Percentiles rank a stretch among this genome's conserved stretches.
phyloP scores from a whole-genome alignment of 2,329 filamentous ascomycete species.

The Ophiostoma himal-ulmi region DNA sequence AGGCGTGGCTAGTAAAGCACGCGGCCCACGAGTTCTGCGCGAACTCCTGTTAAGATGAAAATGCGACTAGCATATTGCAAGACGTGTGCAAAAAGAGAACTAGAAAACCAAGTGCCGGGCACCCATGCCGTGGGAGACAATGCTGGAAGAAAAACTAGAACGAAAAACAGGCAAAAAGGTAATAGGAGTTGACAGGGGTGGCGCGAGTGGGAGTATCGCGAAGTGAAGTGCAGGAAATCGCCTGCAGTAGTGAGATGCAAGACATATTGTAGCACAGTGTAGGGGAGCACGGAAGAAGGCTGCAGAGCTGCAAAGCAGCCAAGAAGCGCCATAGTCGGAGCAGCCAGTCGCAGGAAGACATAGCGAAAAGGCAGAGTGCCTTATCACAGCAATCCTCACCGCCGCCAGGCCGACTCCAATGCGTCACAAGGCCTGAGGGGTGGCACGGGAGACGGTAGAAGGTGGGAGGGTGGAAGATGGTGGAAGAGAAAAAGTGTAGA shows the following conservation, averaged over 20 bases:
- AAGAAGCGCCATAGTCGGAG: not conserved
- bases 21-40: not conserved
- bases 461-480: slow-evolving; percentile 12
- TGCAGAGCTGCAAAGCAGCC: not conserved
- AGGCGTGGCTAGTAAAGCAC: not conserved
- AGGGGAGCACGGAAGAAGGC: not conserved
- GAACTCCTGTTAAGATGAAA: slow-evolving; percentile 20
- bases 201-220: not conserved
- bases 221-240: not conserved
- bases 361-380: not conserved
- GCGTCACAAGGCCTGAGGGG: slow-evolving; percentile 4
- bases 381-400: not conserved
- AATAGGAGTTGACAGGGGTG: not conserved
- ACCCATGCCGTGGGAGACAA: not conserved
- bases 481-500: slow-evolving; percentile 17
- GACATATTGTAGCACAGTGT: not conserved
- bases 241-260: not conserved
- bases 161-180: not conserved
- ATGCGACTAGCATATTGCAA: slow-evolving; percentile 8
- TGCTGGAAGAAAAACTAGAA: not conserved
- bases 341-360: not conserved
- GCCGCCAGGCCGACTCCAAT: not conserved
- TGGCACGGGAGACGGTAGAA: slow-evolving; percentile 14
- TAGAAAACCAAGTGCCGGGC: not conserved
- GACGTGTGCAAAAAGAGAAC: not conserved